Conservation (phyloP, 108 stramenopile genomes). For the Asterionellopsis glacialis region DNA sequence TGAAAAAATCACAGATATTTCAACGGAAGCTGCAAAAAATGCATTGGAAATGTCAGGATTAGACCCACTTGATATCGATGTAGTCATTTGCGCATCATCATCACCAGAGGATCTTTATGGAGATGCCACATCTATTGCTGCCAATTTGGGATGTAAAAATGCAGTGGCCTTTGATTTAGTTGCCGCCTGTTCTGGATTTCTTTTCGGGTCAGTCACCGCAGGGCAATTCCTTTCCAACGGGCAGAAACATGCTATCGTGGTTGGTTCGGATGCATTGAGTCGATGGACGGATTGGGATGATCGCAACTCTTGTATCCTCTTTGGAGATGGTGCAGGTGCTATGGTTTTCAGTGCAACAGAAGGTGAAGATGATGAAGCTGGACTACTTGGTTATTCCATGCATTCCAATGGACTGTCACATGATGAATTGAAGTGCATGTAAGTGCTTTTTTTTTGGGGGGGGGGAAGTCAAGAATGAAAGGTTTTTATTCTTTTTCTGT, state of each 20-base stretch:
- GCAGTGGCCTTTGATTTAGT: slow-evolving; percentile 94
- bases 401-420: slow-evolving; percentile 91
- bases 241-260: slow-evolving; percentile 67
- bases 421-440: slow-evolving; percentile 79
- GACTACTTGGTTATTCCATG: slow-evolving; percentile 86
- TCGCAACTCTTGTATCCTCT: slow-evolving; percentile 91
- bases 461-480: background rate
- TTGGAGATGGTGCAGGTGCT: slow-evolving; percentile 98
- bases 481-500: background rate
- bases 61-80: slow-evolving; percentile 66
- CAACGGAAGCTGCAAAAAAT: slow-evolving; percentile 46
- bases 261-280: slow-evolving; percentile 91
- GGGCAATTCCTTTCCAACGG: slow-evolving; percentile 73
- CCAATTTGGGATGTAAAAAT: slow-evolving; percentile 68
- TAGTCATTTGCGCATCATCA: slow-evolving; percentile 90
- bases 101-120: slow-evolving; percentile 95
- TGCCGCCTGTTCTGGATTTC: slow-evolving; percentile 94
- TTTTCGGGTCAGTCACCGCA: slow-evolving; percentile 91
- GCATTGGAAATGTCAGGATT: slow-evolving; percentile 78
- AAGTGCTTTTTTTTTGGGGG: slow-evolving; percentile 34
- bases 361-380: slow-evolving; percentile 41
- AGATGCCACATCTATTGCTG: slow-evolving; percentile 86
- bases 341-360: slow-evolving; percentile 85
- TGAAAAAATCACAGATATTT: slow-evolving; percentile 47
- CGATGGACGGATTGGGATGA: slow-evolving; percentile 97